A percentile compares a stretch with the other conserved stretches of the same genome.
Evolutionary conservation across 148 eudicot species (phyloP).

Genomic region (Diospyros kaki): DNA sequence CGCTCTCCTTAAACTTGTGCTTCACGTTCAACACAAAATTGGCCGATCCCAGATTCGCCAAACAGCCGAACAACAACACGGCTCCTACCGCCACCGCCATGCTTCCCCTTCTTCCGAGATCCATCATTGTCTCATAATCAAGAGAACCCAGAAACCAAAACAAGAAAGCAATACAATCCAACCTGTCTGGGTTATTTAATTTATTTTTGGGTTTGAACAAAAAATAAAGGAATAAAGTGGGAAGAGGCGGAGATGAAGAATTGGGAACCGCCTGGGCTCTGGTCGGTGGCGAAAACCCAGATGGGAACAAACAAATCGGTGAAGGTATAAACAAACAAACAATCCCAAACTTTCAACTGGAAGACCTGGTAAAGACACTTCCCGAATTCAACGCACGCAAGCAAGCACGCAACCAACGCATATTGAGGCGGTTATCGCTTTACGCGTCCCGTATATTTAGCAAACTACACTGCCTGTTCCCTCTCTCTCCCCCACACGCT

Average conservation of each 20-base stretch:
- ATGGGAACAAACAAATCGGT: background rate
- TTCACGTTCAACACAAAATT: constrained; percentile 53
- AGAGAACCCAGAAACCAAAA: background rate
- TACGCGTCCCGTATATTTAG: too few relatives aligned
- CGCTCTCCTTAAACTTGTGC: constrained; percentile 44
- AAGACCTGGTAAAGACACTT: too few relatives aligned
- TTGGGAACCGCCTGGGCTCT: constrained; percentile 6
- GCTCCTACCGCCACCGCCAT: constrained; percentile 17
- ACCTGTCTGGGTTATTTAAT: background rate
- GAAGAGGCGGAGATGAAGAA: background rate
- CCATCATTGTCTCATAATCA: constrained; percentile 13
- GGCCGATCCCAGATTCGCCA: constrained; percentile 22
- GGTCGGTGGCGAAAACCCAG: background rate
- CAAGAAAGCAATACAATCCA: background rate
- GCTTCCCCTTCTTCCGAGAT: constrained; percentile 12
- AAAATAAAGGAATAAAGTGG: background rate
- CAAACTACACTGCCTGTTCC: too few relatives aligned
- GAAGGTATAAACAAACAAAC: too few relatives aligned
- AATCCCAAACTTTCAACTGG: too few relatives aligned
- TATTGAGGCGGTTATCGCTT: too few relatives aligned
- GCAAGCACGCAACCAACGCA: too few relatives aligned
- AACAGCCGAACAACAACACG: constrained; percentile 1
- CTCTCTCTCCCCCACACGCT: too few relatives aligned
- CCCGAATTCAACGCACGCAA: too few relatives aligned
- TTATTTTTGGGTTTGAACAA: background rate